phyloP scores from a whole-genome alignment of 2,329 filamentous ascomycete species.

The Tolypocladium capitatum region DNA sequence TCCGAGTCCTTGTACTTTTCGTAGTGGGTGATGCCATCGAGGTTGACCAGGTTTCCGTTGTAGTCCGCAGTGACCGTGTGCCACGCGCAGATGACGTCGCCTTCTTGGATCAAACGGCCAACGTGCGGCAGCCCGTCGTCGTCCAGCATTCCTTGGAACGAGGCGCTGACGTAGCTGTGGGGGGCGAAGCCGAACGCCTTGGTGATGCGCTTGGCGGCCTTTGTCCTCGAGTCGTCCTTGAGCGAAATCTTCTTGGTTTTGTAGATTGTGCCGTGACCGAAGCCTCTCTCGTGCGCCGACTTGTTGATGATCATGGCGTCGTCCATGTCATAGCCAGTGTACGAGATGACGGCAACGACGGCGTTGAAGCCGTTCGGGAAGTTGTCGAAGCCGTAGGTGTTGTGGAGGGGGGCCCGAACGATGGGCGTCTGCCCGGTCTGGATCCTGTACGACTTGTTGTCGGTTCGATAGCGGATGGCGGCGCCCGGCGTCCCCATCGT shows the following conservation, averaged over 20 bases:
- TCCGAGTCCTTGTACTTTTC: conserved; percentile 93
- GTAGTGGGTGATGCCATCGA: conserved; percentile 73
- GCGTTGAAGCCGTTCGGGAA: conserved; percentile 95
- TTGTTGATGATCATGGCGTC: conserved; percentile 99
- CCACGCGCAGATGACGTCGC: conserved; percentile 78
- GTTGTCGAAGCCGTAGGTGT: conserved; percentile 93
- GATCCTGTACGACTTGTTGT: conserved; percentile 92
- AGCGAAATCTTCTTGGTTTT: conserved; percentile 90
- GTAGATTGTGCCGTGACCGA: conserved; percentile 92
- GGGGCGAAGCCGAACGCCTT: conserved; percentile 90
- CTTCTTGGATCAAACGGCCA: conserved; percentile 64
- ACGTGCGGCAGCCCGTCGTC: conserved; percentile 77
- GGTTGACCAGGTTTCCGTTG: conserved; percentile 65
- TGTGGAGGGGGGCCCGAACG: conserved; percentile 83
- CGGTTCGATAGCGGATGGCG: conserved; percentile 71
- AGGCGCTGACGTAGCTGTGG: conserved; percentile 55
- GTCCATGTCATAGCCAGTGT: conserved; percentile 99
- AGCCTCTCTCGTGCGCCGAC: conserved; percentile 87
- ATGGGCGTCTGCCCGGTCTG: conserved; percentile 95
- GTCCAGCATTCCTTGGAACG: conserved; percentile 62
- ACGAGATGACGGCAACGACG: conserved; percentile 93
- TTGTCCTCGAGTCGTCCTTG: conserved; percentile 60
- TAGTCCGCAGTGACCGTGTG: conserved; percentile 77
- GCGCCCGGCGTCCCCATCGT: conserved; percentile 95
- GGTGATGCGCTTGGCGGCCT: conserved; percentile 53